Percentiles rank a stretch among this genome's conserved stretches.
Conservation (phyloP, 306 rosid genomes). For the Gillenia trifoliata region DNA sequence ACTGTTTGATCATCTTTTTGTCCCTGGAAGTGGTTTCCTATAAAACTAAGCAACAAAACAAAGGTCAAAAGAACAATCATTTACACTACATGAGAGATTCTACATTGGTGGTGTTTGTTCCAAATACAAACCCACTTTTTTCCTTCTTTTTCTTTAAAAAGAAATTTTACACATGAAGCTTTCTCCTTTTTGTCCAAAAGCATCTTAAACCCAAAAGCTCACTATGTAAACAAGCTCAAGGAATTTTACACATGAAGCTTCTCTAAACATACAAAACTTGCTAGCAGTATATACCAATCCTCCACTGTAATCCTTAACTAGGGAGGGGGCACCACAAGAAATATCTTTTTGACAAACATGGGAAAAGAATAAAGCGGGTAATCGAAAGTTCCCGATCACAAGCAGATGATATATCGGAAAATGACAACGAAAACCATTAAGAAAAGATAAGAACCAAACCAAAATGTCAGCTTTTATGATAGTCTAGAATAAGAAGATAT, state of each 20-base stretch:
- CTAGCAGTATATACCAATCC: constrained; percentile 22
- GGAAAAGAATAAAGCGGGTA: constrained; percentile 29
- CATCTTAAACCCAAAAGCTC: constrained; percentile 19
- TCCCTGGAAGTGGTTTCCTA: constrained; percentile 22
- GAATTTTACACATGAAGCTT: not conserved
- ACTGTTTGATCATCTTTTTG: constrained; percentile 6
- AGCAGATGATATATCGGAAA: constrained; percentile 9
- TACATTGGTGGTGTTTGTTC: constrained; percentile 17
- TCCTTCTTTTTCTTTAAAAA: not conserved
- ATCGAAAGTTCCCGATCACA: constrained; percentile 18
- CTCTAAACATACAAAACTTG: not conserved
- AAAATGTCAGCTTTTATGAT: not conserved
- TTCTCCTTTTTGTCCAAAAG: constrained; percentile 10
- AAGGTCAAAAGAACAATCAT: constrained; percentile 28
- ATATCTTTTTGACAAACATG: constrained; percentile 27
- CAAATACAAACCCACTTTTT: constrained; percentile 9
- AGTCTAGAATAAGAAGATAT: not conserved
- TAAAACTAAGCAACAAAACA: constrained; percentile 22
- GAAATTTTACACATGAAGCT: too few species aligned
- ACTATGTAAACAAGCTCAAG: not conserved
- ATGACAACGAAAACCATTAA: constrained; percentile 1
- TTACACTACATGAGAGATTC: constrained; percentile 26
- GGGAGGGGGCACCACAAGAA: constrained; percentile 4
- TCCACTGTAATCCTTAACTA: constrained; percentile 11
- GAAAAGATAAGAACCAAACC: not conserved